phyloP scores from a whole-genome alignment of 768 basidiomycete genomes.

The Leccinum aurantiacum region DNA sequence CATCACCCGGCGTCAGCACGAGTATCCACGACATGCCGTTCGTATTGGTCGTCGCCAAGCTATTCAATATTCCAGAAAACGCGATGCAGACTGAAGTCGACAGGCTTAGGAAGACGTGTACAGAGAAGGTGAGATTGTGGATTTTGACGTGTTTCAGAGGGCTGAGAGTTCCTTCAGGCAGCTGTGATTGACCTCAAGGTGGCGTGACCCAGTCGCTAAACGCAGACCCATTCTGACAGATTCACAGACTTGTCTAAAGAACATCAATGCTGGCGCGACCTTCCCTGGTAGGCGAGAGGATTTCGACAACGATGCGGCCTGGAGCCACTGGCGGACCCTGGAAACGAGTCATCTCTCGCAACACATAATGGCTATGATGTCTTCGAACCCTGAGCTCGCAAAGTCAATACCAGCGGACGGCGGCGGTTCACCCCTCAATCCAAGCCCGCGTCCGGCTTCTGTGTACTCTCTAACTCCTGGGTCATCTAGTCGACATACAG shows the following conservation, averaged over 20 bases:
- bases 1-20: conserved; percentile 38
- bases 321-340: conserved; percentile 76
- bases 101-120: conserved; percentile 59
- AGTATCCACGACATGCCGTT: conserved; percentile 76
- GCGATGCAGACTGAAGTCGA: conserved; percentile 76
- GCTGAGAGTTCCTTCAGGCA: conserved; percentile 47
- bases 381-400: conserved; percentile 83
- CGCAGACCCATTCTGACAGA: conserved; percentile 6
- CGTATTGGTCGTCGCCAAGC: conserved; percentile 61
- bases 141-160: neutral
- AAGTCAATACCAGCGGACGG: conserved; percentile 67
- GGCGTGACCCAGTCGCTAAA: conserved; percentile 6
- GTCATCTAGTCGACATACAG: conserved; percentile 48
- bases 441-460: conserved; percentile 53
- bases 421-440: conserved; percentile 17
- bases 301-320: conserved; percentile 80
- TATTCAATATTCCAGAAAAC: conserved; percentile 74
- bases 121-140: conserved; percentile 59
- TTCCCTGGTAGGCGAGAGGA: conserved; percentile 91
- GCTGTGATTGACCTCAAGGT: conserved; percentile 88
- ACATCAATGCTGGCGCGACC: conserved; percentile 77
- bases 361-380: conserved; percentile 83
- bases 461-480: conserved; percentile 46
- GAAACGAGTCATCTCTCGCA: conserved; percentile 84
- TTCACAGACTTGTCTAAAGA: conserved; percentile 77